Base-by-base conservation (phyloP, 352 stramenopile genomes). In the Globisporangium okanoganense region DNA sequence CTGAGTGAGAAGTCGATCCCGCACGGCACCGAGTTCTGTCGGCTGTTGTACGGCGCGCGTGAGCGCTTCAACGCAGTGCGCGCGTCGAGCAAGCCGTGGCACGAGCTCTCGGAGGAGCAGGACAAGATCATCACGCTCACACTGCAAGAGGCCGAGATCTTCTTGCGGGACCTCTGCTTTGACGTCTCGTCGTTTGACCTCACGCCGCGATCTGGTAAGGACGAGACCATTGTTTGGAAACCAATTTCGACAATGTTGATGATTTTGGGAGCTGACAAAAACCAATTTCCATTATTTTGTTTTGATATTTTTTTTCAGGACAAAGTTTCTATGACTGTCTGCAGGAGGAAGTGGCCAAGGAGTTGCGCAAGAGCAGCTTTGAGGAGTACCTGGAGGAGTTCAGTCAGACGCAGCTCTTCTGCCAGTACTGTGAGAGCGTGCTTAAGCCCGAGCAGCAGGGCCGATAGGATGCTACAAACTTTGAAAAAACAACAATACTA, bases 341-440 rank as follows among this genome's bases (percentile, higher is more conserved):
- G 36, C 85, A 93, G 59, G 80, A 95, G 61, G 75, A 93, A 44
- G 73, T 95, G 29, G 71, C 72, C 5, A 79, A 78, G 25, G 82
- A 88, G 48, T 73, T 88, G 6, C 73, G 76, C n/a, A 84, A 86
- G 56, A 92, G 83, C 67, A 62, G 71, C 20, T 88, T 83, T 62
- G 77, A 85, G 55, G 70, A 82, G 29, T 95, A 89, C 58, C 49
- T 92, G 47, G 76, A 91, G 31, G 83, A 92, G 60, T 93, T 95
- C 45, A 89, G 78, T 20, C 83, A 95, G 67, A 95, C 85, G 51
- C 85, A 95, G 51, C 60, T 95, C 51, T 95, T 95, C 55, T 95
- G 82, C 54, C 79, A 92, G 66, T 95, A 92, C 63, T 93, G 87
- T 62, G 85, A 95, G 67, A 85, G 75, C 13, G 59, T 85, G 3